Conservation (phyloP, 495 filamentous ascomycete genomes). For the Hapsidospora chrysogenum region DNA sequence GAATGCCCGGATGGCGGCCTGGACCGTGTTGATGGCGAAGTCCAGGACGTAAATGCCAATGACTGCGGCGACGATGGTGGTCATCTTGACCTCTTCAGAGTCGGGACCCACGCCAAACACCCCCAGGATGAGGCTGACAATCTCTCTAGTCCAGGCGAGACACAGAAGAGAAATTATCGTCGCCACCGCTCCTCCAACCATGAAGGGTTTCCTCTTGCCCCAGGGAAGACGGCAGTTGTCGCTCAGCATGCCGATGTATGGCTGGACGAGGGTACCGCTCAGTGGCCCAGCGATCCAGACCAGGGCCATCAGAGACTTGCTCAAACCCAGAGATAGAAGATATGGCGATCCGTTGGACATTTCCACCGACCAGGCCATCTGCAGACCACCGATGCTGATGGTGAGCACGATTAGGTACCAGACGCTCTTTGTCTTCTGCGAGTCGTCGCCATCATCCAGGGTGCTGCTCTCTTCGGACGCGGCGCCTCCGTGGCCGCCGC, state of each 20-base stretch:
- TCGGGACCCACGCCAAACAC: conserved; percentile 53
- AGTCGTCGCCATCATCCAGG: conserved; percentile 16
- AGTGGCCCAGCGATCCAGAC: conserved; percentile 91
- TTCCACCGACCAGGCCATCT: conserved; percentile 91
- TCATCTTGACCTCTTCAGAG: conserved; percentile 39
- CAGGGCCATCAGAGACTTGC: conserved; percentile 81
- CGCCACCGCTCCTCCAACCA: conserved; percentile 55
- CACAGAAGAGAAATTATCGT: conserved; percentile 58
- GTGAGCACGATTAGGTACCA: conserved; percentile 77
- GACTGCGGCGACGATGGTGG: conserved; percentile 58
- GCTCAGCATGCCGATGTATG: conserved; percentile 83
- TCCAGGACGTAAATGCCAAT: conserved; percentile 72
- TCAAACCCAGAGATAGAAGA: conserved; percentile 61
- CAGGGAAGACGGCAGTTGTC: conserved; percentile 67
- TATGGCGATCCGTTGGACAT: conserved; percentile 67
- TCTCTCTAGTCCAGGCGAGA: conserved; percentile 70
- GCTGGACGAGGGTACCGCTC: conserved; percentile 74
- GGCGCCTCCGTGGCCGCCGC: too few species aligned
- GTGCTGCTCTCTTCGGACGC: not conserved
- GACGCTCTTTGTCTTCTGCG: conserved; percentile 51
- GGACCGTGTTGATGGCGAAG: conserved; percentile 88
- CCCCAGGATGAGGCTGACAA: conserved; percentile 49
- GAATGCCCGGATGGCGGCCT: conserved; percentile 76
- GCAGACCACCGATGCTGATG: conserved; percentile 66
- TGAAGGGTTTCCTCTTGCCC: conserved; percentile 82